phyloP scores from a whole-genome alignment of 345 rosid species.

The Conringia planisiliqua region DNA sequence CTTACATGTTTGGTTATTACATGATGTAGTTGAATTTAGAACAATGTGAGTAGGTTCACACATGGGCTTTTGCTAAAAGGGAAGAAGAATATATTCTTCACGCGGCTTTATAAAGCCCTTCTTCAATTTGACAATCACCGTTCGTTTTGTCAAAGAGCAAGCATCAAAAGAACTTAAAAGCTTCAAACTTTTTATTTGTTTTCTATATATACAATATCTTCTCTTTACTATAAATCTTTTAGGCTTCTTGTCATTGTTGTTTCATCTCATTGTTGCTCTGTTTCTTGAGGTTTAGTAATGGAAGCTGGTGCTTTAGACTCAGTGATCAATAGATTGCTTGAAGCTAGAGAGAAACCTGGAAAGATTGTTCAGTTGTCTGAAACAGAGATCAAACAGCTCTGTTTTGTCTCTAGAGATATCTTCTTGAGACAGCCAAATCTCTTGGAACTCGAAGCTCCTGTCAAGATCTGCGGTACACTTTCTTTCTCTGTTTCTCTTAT shows the following conservation, averaged over 20 bases:
- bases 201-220: neutral
- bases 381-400: constrained; percentile 69
- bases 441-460: constrained; percentile 76
- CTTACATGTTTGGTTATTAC: neutral
- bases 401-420: constrained; percentile 55
- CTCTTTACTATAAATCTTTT: neutral
- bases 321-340: constrained; percentile 61
- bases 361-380: constrained; percentile 70
- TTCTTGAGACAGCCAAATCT: constrained; percentile 75
- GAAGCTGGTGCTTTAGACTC: constrained; percentile 54
- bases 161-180: constrained; percentile 13
- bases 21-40: constrained; percentile 22
- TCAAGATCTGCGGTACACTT: constrained; percentile 74
- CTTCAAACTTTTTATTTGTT: neutral
- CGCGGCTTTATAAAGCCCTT: constrained; percentile 24
- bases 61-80: constrained; percentile 24
- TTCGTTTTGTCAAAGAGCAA: constrained; percentile 29
- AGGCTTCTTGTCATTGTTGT: neutral
- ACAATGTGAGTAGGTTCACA: constrained; percentile 15
- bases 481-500: neutral
- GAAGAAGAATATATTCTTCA: constrained; percentile 34
- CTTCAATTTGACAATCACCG: constrained; percentile 22
- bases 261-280: neutral
- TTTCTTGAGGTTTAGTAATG: constrained; percentile 30
- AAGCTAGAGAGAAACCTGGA: constrained; percentile 62